phyloP scores from a whole-genome alignment of 2,329 filamentous ascomycete genomes.

The Simplicillium sp. region DNA sequence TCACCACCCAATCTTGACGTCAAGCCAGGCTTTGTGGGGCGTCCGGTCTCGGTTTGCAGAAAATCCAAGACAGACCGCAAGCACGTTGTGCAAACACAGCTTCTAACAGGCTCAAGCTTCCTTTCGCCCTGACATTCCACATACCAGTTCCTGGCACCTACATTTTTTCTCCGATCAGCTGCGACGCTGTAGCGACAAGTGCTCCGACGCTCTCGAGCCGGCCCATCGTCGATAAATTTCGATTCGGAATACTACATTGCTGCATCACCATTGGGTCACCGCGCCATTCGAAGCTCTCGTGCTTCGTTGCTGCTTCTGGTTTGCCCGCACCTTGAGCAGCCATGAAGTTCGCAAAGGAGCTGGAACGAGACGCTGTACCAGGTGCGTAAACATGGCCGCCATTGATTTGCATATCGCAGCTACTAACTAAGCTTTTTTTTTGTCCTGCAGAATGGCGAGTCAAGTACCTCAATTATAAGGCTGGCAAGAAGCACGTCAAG shows the following conservation, averaged over 20 bases:
- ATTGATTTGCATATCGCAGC: neutral
- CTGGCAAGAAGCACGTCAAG: conserved; percentile 90
- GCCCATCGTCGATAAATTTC: no score
- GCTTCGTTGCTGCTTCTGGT: conserved; percentile 4
- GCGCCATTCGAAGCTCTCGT: conserved; percentile 1
- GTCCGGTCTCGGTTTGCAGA: neutral
- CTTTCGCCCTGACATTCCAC: neutral
- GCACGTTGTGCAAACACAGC: neutral
- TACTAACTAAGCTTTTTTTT: conserved; percentile 1
- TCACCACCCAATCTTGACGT: no score
- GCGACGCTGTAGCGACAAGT: no score
- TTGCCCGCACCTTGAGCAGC: conserved; percentile 6
- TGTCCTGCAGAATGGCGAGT: conserved; percentile 64
- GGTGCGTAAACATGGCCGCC: conserved; percentile 34
- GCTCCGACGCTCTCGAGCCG: no score
- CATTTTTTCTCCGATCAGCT: neutral
- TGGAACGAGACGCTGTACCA: conserved; percentile 80
- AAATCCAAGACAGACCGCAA: neutral
- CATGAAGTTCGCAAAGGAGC: conserved; percentile 66
- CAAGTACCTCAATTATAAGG: conserved; percentile 94
- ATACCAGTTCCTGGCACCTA: neutral
- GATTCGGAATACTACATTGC: neutral
- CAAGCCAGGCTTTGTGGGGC: no score
- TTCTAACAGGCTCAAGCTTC: conserved; percentile 1
- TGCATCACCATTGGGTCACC: neutral